A percentile compares a stretch with the other conserved stretches of the same genome.
These are phyloP conservation scores for Termitomyces sp. DNA, from an alignment of 1,284 basidiomycete genomes.

Conservation along the genomic window DNA sequence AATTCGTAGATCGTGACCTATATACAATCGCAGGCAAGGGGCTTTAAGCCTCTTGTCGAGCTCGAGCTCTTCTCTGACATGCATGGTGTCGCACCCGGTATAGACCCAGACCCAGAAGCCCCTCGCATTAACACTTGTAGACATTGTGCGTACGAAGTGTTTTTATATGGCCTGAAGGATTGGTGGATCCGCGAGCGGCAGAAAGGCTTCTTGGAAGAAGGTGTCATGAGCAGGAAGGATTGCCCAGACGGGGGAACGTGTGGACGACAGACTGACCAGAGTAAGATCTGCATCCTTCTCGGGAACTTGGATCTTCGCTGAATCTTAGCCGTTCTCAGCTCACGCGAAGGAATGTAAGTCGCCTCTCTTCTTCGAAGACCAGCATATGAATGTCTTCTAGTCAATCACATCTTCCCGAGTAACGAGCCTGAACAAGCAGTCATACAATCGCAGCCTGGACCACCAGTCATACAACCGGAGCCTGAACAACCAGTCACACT, in stretches of 20 bases:
- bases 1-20: slow-evolving; percentile 52
- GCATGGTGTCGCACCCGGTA: slow-evolving; percentile 47
- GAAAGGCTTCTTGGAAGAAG: slow-evolving; percentile 56
- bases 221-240: slow-evolving; percentile 51
- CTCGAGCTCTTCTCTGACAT: slow-evolving; percentile 63
- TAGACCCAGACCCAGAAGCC: slow-evolving; percentile 50
- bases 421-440: slow-evolving; percentile 1
- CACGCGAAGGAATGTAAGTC: slow-evolving; percentile 70
- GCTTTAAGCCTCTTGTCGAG: slow-evolving; percentile 63
- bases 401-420: slow-evolving; percentile 31
- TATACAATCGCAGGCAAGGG: slow-evolving; percentile 53
- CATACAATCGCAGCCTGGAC: slow-evolving; percentile 1
- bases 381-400: slow-evolving; percentile 17
- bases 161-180: slow-evolving; percentile 67
- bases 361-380: slow-evolving; percentile 1
- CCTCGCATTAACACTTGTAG: slow-evolving; percentile 60
- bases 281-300: slow-evolving; percentile 36
- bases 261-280: slow-evolving; percentile 53
- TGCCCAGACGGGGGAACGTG: slow-evolving; percentile 59
- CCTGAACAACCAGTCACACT: neutral
- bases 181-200: slow-evolving; percentile 77
- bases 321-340: slow-evolving; percentile 30
- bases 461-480: neutral
- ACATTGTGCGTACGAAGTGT: slow-evolving; percentile 64
- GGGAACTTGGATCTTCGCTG: neutral